These are phyloP conservation scores for Neurospora sp. DNA, from an alignment of 495 filamentous ascomycete species.

Conservation along the genomic window DNA sequence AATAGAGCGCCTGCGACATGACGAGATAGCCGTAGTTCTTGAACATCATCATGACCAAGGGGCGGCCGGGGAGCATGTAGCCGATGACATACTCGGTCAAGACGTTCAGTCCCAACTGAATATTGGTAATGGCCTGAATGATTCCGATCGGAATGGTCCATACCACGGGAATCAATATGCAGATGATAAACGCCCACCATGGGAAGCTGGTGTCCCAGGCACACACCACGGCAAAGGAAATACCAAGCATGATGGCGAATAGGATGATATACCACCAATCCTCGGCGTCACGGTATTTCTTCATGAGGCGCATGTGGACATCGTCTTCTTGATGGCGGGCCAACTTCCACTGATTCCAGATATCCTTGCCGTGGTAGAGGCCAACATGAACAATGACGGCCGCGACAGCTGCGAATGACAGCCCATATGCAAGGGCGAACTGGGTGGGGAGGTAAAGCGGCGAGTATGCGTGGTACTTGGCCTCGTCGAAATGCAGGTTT, in stretches of 20 bases:
- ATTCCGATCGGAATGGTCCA: conserved; percentile 48
- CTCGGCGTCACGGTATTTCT: conserved; percentile 45
- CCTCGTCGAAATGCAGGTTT: conserved; percentile 39
- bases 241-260: conserved; percentile 32
- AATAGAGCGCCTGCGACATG: conserved; percentile 44
- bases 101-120: conserved; percentile 56
- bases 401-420: conserved; percentile 58
- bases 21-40: conserved; percentile 64
- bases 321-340: conserved; percentile 52
- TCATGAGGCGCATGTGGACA: conserved; percentile 54
- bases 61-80: conserved; percentile 56
- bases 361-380: conserved; percentile 53
- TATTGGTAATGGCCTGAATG: conserved; percentile 57
- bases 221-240: conserved; percentile 43
- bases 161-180: conserved; percentile 43
- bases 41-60: conserved; percentile 57
- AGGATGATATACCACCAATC: conserved; percentile 46
- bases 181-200: conserved; percentile 56
- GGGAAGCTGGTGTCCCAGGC: conserved; percentile 56
- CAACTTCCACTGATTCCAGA: conserved; percentile 42
- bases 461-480: conserved; percentile 47
- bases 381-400: conserved; percentile 53
- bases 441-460: conserved; percentile 53
- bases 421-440: conserved; percentile 53
- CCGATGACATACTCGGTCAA: conserved; percentile 62